A percentile compares a stretch with the other conserved stretches of the same genome.
These are phyloP conservation scores for Gelatoporia subvermispora DNA, from an alignment of 768 basidiomycete species.

Conservation along the genomic window DNA sequence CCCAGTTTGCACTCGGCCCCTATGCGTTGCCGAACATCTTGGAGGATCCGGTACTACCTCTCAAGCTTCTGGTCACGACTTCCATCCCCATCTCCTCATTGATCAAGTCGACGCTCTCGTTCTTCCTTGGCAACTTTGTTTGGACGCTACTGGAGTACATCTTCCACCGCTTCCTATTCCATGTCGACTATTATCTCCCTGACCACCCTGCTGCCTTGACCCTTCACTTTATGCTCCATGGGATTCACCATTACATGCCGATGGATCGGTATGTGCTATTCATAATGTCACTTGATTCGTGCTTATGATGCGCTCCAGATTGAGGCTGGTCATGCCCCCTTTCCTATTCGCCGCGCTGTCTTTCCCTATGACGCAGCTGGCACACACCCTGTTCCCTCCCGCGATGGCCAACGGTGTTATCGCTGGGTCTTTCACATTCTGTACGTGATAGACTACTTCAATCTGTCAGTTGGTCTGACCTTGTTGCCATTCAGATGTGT, in stretches of 20 bases:
- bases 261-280: constrained; percentile 73
- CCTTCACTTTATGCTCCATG: constrained; percentile 90
- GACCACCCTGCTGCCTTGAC: constrained; percentile 76
- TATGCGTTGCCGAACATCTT: constrained; percentile 63
- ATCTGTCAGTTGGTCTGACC: constrained; percentile 3
- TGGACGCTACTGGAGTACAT: constrained; percentile 95
- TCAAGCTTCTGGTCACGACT: constrained; percentile 34
- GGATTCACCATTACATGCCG: constrained; percentile 95
- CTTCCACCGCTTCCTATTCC: constrained; percentile 96
- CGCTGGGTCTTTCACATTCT: constrained; percentile 70
- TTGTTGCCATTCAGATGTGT: constrained; percentile 45
- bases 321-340: constrained; percentile 98
- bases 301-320: constrained; percentile 33
- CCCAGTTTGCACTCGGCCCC: constrained; percentile 61
- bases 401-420: constrained; percentile 90
- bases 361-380: constrained; percentile 83
- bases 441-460: constrained; percentile 36
- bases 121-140: constrained; percentile 78
- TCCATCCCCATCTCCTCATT: constrained; percentile 48
- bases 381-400: constrained; percentile 74
- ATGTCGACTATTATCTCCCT: constrained; percentile 83
- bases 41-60: constrained; percentile 49
- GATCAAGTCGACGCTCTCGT: constrained; percentile 57
- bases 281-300: too few relatives aligned
- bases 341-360: constrained; percentile 71